Percentiles rank a stretch among this genome's conserved stretches.
Conservation (phyloP, 2,329 filamentous ascomycete species). For the Alternaria viburni region DNA sequence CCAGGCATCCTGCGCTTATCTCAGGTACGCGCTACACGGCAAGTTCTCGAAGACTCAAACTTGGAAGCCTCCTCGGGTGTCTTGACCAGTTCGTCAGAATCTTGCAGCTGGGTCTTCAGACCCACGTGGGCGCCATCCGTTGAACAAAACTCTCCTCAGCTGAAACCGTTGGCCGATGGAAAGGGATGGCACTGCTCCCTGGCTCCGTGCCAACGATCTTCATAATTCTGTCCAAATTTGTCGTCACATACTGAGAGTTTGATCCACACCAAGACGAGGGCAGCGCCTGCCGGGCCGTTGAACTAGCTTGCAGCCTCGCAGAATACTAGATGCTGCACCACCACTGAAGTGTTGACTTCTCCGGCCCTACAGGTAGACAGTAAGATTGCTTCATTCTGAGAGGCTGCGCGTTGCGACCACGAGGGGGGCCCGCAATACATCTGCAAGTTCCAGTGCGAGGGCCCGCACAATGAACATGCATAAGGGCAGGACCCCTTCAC, state of each 20-base stretch:
- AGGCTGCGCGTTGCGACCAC: conserved; percentile 23
- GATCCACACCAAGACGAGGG: conserved; percentile 4
- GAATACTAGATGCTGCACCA: conserved; percentile 8
- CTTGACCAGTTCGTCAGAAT: background rate
- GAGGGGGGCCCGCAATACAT: conserved; percentile 17
- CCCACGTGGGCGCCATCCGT: conserved; percentile 7
- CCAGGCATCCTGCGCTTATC: background rate
- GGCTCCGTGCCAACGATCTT: conserved; percentile 19
- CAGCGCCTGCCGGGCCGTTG: conserved; percentile 30
- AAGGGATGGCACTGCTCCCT: conserved; percentile 12
- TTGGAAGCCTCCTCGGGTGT: background rate
- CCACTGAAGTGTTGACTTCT: conserved; percentile 20
- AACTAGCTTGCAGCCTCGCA: conserved; percentile 22
- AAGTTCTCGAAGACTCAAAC: conserved; percentile 1
- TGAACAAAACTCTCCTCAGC: conserved; percentile 4
- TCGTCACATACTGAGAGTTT: conserved; percentile 15
- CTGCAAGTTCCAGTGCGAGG: conserved; percentile 16
- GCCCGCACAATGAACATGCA: conserved; percentile 28
- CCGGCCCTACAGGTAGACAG: conserved; percentile 27
- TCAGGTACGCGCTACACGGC: conserved; percentile 7
- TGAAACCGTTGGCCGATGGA: conserved; percentile 20
- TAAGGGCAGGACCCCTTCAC: conserved; percentile 39
- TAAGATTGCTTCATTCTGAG: conserved; percentile 19
- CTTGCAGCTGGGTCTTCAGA: conserved; percentile 5
- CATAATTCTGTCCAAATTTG: conserved; percentile 11